Conservation (phyloP, 352 stramenopile species). For the Albugo laibachii region DNA sequence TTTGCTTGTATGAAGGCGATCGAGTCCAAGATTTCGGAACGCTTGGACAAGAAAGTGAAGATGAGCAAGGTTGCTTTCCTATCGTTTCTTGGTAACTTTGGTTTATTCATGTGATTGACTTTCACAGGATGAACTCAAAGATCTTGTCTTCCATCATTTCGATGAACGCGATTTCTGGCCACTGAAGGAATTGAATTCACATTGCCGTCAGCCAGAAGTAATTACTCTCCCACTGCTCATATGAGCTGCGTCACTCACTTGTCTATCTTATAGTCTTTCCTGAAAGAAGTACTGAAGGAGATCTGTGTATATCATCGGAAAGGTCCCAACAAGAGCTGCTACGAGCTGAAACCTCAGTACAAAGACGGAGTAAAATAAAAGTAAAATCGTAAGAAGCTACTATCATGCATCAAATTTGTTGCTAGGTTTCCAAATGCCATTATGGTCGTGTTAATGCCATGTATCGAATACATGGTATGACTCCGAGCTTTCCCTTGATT, state of each 20-base stretch:
- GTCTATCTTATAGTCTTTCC: constrained; percentile 31
- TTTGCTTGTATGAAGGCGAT: constrained; percentile 15
- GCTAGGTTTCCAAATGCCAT: too few species aligned
- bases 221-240: too few species aligned
- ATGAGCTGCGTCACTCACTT: not conserved
- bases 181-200: constrained; percentile 78
- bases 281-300: constrained; percentile 78
- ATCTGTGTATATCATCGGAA: constrained; percentile 80
- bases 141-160: constrained; percentile 74
- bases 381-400: too few species aligned
- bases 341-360: constrained; percentile 78
- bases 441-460: too few species aligned
- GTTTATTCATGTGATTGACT: not conserved
- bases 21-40: constrained; percentile 38
- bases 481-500: too few species aligned
- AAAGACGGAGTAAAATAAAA: constrained; percentile 41
- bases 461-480: too few species aligned
- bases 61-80: constrained; percentile 53
- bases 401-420: too few species aligned
- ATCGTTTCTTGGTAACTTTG: not conserved
- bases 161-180: constrained; percentile 74
- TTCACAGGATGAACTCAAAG: constrained; percentile 68
- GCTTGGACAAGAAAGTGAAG: constrained; percentile 76
- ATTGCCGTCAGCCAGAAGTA: constrained; percentile 76
- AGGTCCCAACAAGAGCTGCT: constrained; percentile 78